These are phyloP conservation scores for Amanita phalloides DNA, from an alignment of 768 basidiomycete genomes.

Conservation along the genomic window DNA sequence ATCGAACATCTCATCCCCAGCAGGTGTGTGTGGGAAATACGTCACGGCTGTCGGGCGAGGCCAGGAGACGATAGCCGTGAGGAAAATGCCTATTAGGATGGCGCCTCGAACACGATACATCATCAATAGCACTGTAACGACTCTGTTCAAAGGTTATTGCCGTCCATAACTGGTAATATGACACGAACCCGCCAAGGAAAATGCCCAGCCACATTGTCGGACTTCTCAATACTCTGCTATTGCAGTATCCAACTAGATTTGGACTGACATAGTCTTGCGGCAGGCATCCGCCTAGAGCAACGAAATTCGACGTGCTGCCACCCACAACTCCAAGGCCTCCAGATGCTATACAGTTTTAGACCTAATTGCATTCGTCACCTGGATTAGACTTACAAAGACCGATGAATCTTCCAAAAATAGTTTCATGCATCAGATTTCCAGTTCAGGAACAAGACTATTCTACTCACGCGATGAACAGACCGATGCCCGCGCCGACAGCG, in stretches of 20 bases:
- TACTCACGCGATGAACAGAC: constrained; percentile 74
- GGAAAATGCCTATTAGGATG: constrained; percentile 72
- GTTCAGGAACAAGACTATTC: background rate
- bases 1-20: constrained; percentile 65
- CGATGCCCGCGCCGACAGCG: constrained; percentile 81
- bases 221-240: constrained; percentile 49
- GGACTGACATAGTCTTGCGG: constrained; percentile 34
- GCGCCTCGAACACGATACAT: constrained; percentile 80
- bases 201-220: constrained; percentile 85
- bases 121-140: constrained; percentile 72
- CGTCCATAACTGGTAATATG: background rate
- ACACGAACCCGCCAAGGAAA: constrained; percentile 65
- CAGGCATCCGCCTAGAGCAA: constrained; percentile 69
- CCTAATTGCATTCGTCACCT: background rate
- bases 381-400: constrained; percentile 43
- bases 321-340: constrained; percentile 69
- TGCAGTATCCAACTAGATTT: constrained; percentile 50
- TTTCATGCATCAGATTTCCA: background rate
- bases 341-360: constrained; percentile 28
- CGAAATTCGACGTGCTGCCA: constrained; percentile 57
- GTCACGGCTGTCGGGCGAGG: constrained; percentile 73
- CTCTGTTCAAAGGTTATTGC: constrained; percentile 21
- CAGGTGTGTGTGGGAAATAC: constrained; percentile 62
- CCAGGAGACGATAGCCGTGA: constrained; percentile 81
- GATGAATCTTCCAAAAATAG: constrained; percentile 42